Conservation (phyloP, 441 rosid genomes). For the Aleurites moluccanus region DNA sequence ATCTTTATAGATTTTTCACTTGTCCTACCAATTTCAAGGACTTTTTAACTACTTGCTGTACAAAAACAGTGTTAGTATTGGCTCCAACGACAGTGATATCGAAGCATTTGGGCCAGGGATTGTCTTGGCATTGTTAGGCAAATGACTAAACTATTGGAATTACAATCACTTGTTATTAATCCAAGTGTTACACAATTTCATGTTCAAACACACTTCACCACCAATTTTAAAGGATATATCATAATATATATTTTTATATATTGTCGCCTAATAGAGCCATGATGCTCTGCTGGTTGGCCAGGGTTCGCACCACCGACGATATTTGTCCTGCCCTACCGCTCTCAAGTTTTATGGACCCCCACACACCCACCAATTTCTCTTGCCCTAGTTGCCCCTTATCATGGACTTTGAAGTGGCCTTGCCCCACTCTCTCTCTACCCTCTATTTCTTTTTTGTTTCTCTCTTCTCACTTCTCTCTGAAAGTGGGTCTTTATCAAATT, state of each 20-base stretch:
- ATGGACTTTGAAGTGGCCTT: not conserved
- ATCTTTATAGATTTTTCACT: not conserved
- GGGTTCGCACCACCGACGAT: conserved; percentile 39
- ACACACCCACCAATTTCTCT: not conserved
- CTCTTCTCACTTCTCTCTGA: no score
- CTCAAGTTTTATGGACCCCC: conserved; percentile 10
- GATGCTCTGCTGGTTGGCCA: conserved; percentile 33
- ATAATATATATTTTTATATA: no score
- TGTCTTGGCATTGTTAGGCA: conserved; percentile 39
- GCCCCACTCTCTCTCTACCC: not conserved
- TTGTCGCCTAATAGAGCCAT: conserved; percentile 21
- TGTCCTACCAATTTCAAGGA: not conserved
- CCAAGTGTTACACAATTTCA: not conserved
- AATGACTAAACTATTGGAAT: conserved; percentile 2
- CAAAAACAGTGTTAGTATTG: not conserved
- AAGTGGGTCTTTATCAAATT: no score
- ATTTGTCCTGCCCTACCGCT: conserved; percentile 30
- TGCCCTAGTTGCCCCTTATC: not conserved
- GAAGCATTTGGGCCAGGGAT: conserved; percentile 40
- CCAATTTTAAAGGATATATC: not conserved
- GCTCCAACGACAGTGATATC: not conserved
- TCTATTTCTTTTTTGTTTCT: not conserved
- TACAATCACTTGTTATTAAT: not conserved
- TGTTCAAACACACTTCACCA: not conserved
- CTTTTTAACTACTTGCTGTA: not conserved